A percentile compares a stretch with the other conserved stretches of the same genome.
Conservation (phyloP, 371 early-diverging fungal genomes). For the Mortierella sp. region DNA sequence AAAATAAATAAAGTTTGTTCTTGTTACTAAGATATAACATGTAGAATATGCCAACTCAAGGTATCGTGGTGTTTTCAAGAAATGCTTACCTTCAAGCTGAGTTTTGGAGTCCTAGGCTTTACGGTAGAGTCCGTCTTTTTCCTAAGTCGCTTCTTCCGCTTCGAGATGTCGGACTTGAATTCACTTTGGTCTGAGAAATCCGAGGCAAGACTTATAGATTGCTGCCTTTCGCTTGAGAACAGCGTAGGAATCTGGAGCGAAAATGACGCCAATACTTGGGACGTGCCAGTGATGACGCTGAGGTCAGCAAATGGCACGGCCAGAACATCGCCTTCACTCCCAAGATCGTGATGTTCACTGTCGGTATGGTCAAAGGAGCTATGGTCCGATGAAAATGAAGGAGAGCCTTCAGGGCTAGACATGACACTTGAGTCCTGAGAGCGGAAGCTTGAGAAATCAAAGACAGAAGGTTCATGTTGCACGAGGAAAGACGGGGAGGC, state of each 20-base stretch:
- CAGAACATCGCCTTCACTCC: neutral
- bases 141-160: constrained; percentile 23
- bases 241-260: neutral
- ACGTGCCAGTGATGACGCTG: neutral
- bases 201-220: neutral
- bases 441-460: neutral
- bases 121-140: neutral
- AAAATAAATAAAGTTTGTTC: neutral
- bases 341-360: neutral
- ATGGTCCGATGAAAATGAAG: neutral
- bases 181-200: constrained; percentile 10
- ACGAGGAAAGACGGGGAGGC: neutral
- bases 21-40: neutral
- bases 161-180: neutral
- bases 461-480: neutral
- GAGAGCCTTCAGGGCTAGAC: constrained; percentile 5
- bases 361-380: constrained; percentile 8
- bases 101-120: constrained; percentile 12
- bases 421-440: neutral
- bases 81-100: constrained; percentile 20
- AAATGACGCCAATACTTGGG: neutral
- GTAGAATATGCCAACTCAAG: neutral
- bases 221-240: neutral
- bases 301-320: neutral
- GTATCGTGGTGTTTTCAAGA: neutral